Evolutionary conservation across 305 asterid genomes (phyloP).

Genomic region (Andrographis paniculata): DNA sequence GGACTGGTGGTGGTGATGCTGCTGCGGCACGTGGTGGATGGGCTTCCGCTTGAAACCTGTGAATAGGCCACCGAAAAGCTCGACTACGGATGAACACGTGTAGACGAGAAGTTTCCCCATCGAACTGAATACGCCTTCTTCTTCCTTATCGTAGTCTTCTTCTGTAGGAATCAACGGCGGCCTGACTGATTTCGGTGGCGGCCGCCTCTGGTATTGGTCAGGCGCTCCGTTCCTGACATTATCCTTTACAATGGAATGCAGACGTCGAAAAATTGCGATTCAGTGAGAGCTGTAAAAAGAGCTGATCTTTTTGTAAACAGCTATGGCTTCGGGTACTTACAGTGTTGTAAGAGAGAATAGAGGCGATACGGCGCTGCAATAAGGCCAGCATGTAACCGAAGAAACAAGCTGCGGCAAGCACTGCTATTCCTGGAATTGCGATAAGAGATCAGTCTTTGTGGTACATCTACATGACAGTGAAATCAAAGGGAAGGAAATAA

Average conservation of each 20-base stretch:
- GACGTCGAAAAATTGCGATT: too few species aligned
- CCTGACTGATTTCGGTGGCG: slow-evolving; percentile 40
- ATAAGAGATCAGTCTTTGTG: too few species aligned
- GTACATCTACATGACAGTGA: too few species aligned
- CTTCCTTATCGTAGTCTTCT: slow-evolving; percentile 56
- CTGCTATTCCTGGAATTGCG: slow-evolving; percentile 64
- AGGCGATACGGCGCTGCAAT: slow-evolving; percentile 51
- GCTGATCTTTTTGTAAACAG: too few species aligned
- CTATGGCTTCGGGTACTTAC: not conserved
- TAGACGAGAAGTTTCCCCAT: slow-evolving; percentile 48
- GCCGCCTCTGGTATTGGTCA: slow-evolving; percentile 47
- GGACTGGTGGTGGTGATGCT: slow-evolving; percentile 36
- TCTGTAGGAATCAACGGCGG: slow-evolving; percentile 78
- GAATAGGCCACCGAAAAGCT: slow-evolving; percentile 63
- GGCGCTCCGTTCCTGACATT: slow-evolving; percentile 38
- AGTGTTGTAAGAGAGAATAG: slow-evolving; percentile 39
- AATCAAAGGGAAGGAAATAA: too few species aligned
- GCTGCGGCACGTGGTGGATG: slow-evolving; percentile 24
- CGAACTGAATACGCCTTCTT: slow-evolving; percentile 58
- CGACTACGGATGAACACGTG: slow-evolving; percentile 51
- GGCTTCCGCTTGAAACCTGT: slow-evolving; percentile 46
- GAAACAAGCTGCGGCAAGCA: slow-evolving; percentile 73
- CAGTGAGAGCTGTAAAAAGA: too few species aligned
- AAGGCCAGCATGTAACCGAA: slow-evolving; percentile 86
- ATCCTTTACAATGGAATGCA: too few species aligned